Conservation (phyloP, 2,329 filamentous ascomycete species). For the Colletotrichum lentis region DNA sequence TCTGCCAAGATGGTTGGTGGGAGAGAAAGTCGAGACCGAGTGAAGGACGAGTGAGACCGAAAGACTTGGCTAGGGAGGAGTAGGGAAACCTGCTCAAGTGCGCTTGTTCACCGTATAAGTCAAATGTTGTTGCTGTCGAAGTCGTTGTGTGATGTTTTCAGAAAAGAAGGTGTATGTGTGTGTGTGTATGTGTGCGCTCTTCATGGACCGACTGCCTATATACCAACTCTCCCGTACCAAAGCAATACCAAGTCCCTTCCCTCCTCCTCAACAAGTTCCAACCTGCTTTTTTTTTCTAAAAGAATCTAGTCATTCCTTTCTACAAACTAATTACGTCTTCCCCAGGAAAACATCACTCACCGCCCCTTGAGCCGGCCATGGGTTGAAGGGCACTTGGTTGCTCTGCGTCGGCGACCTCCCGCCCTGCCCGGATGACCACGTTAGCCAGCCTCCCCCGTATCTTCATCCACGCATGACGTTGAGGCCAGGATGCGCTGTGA, state of each 20-base stretch:
- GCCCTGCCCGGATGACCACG: conserved; percentile 10
- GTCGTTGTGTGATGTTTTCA: conserved; percentile 6
- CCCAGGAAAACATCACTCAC: not conserved
- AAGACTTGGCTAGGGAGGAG: not conserved
- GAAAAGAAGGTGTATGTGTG: not conserved
- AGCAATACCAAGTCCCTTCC: too few relatives aligned
- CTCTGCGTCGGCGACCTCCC: not conserved
- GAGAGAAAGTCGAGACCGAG: not conserved
- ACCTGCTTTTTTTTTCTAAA: too few relatives aligned
- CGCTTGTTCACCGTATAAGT: not conserved
- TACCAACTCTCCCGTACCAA: not conserved
- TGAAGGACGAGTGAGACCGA: not conserved
- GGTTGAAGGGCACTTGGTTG: not conserved
- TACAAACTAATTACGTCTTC: not conserved
- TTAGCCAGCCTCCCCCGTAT: not conserved
- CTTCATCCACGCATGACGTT: not conserved
- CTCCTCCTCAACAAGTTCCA: not conserved
- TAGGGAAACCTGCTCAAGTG: not conserved
- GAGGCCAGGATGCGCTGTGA: conserved; percentile 4
- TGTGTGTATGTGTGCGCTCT: too few relatives aligned
- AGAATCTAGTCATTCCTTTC: not conserved
- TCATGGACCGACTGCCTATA: not conserved
- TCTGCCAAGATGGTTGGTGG: not conserved
- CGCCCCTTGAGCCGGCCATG: not conserved
- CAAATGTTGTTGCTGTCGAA: not conserved